Percentiles rank a stretch among this genome's conserved stretches.
Evolutionary conservation across 2,329 filamentous ascomycete species (phyloP).

Genomic region (Fusarium liriodendri): DNA sequence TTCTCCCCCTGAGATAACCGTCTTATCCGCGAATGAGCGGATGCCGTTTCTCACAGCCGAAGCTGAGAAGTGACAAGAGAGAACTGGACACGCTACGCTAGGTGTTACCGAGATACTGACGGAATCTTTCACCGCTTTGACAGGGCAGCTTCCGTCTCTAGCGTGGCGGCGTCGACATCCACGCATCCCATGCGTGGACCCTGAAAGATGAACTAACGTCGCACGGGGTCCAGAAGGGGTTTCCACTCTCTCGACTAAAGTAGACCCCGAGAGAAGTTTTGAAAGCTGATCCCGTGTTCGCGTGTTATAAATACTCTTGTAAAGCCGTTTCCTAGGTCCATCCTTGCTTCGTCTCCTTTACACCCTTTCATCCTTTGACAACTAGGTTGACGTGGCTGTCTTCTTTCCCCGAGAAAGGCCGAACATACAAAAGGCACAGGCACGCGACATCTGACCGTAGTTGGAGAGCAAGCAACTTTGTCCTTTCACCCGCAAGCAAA

Average conservation of each 20-base stretch:
- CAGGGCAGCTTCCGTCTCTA: constrained; percentile 22
- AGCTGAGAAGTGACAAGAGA: constrained; percentile 10
- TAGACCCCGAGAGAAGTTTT: constrained; percentile 25
- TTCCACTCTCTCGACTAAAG: constrained; percentile 21
- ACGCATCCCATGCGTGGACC: constrained; percentile 23
- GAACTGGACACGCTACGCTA: constrained; percentile 5
- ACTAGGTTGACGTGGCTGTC: not conserved
- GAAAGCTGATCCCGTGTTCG: constrained; percentile 3
- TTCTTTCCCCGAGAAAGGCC: constrained; percentile 1
- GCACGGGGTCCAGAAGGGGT: constrained; percentile 20
- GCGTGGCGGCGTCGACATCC: constrained; percentile 15
- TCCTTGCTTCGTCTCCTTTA: not conserved
- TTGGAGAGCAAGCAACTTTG: constrained; percentile 2
- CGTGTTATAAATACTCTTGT: constrained; percentile 29
- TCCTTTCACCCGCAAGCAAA: not conserved
- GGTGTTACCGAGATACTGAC: constrained; percentile 10
- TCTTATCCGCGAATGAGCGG: constrained; percentile 3
- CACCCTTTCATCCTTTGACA: constrained; percentile 2
- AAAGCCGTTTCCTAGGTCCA: not conserved
- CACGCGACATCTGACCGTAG: constrained; percentile 4
- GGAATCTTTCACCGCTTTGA: constrained; percentile 31
- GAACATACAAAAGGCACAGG: not conserved
- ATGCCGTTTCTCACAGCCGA: not conserved
- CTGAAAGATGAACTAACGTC: constrained; percentile 23
- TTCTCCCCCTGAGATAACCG: constrained; percentile 10